Evolutionary conservation across 768 basidiomycete species (phyloP).

Genomic region (Calocybe cyanea): DNA sequence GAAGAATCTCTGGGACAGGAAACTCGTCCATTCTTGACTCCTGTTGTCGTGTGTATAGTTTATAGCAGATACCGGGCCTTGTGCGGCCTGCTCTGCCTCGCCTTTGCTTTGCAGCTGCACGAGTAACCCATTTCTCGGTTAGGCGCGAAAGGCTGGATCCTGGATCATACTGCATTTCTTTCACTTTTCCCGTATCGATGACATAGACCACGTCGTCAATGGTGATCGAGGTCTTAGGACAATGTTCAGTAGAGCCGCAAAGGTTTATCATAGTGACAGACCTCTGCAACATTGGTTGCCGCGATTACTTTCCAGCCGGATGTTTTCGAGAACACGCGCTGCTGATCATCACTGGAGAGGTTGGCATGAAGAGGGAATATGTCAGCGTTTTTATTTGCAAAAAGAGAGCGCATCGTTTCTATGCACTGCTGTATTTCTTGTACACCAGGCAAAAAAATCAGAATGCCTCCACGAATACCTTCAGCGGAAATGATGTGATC

Average conservation of each 20-base stretch:
- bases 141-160: conserved; percentile 70
- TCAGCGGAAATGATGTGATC: conserved; percentile 53
- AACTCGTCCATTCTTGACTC: conserved; percentile 67
- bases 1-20: conserved; percentile 83
- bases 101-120: conserved; percentile 78
- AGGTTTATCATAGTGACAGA: conserved; percentile 21
- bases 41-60: conserved; percentile 75
- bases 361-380: conserved; percentile 88
- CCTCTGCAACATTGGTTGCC: conserved; percentile 91
- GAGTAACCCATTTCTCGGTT: conserved; percentile 75
- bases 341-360: conserved; percentile 80
- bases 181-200: conserved; percentile 80
- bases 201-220: conserved; percentile 89
- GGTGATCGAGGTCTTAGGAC: conserved; percentile 77
- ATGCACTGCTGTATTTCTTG: conserved; percentile 83
- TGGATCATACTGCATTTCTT: conserved; percentile 73
- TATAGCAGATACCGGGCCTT: conserved; percentile 79
- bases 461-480: conserved; percentile 57
- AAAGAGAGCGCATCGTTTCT: conserved; percentile 42
- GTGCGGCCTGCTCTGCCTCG: conserved; percentile 90
- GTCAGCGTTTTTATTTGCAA: conserved; percentile 35
- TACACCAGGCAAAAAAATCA: conserved; percentile 90
- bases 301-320: conserved; percentile 80
- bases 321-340: conserved; percentile 62
- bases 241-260: neutral